Conservation (phyloP, 2,329 filamentous ascomycete genomes). For the Cladosporium colombiae region DNA sequence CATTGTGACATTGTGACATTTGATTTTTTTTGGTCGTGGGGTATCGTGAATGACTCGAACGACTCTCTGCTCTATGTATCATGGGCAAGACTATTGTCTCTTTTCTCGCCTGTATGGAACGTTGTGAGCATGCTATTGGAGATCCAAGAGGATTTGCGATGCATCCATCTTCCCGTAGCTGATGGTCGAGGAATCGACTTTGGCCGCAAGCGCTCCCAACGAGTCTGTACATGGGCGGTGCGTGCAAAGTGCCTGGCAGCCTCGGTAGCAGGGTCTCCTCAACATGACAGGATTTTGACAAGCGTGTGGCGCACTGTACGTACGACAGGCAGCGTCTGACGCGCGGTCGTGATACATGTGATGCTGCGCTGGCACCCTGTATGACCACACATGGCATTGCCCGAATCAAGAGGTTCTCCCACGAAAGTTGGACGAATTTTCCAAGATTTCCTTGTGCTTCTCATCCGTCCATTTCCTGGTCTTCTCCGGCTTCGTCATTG, state of each 20-base stretch:
- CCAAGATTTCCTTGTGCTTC: neutral
- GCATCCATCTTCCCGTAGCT: neutral
- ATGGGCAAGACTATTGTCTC: neutral
- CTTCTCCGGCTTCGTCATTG: constrained; percentile 56
- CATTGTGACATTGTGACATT: neutral
- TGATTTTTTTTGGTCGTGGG: neutral
- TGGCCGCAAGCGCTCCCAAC: neutral
- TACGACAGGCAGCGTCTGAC: neutral
- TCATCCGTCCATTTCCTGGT: constrained; percentile 56
- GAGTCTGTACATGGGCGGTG: neutral
- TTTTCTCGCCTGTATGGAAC: neutral
- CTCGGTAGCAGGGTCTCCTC: neutral
- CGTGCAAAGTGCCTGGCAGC: neutral
- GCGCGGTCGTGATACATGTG: constrained; percentile 12
- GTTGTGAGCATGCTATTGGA: neutral
- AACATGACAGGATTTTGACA: constrained; percentile 5
- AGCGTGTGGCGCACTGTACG: neutral
- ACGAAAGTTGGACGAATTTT: neutral
- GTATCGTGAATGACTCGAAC: neutral
- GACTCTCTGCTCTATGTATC: neutral
- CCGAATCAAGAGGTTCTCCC: neutral
- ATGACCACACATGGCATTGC: neutral
- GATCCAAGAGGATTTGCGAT: neutral
- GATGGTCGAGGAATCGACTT: neutral
- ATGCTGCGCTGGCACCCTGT: neutral